A percentile compares a stretch with the other conserved stretches of the same genome.
These are phyloP conservation scores for Alternaria hordeiaustralica DNA, from an alignment of 2,329 filamentous ascomycete species.

Conservation along the genomic window DNA sequence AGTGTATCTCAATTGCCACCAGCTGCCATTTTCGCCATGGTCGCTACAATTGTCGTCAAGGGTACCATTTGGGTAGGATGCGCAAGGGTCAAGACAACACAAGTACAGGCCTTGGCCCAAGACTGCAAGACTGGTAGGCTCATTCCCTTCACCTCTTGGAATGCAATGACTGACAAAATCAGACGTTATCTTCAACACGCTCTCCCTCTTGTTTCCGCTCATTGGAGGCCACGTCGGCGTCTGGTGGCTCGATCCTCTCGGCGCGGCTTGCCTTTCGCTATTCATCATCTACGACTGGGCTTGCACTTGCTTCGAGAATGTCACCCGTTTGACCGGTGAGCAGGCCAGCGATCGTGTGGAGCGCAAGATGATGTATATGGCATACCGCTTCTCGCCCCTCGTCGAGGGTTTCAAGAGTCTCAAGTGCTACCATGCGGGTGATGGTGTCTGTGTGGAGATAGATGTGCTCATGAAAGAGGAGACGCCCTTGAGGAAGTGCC, in stretches of 20 bases:
- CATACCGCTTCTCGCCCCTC: conserved; percentile 62
- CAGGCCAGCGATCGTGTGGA: conserved; percentile 60
- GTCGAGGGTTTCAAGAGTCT: conserved; percentile 62
- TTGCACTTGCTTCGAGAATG: conserved; percentile 65
- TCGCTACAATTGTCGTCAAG: conserved; percentile 64
- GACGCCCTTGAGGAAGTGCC: conserved; percentile 59
- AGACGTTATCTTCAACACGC: conserved; percentile 69
- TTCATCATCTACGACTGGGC: conserved; percentile 75
- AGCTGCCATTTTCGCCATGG: conserved; percentile 64
- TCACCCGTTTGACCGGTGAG: conserved; percentile 65
- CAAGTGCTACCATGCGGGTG: conserved; percentile 67
- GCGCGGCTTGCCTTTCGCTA: conserved; percentile 67
- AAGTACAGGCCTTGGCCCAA: conserved; percentile 68
- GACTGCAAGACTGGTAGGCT: conserved; percentile 59
- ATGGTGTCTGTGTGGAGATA: conserved; percentile 68
- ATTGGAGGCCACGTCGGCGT: conserved; percentile 64
- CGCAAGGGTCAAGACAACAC: conserved; percentile 66
- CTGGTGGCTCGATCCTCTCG: conserved; percentile 72
- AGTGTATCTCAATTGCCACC: conserved; percentile 58
- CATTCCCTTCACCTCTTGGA: too few species aligned
- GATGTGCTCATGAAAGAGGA: conserved; percentile 65
- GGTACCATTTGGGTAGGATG: conserved; percentile 67
- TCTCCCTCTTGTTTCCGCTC: conserved; percentile 67
- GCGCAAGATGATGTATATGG: conserved; percentile 66
- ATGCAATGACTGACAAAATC: conserved; percentile 39